A percentile compares a stretch with the other conserved stretches of the same genome.
Evolutionary conservation across 2,329 filamentous ascomycete species (phyloP).

Genomic region (Coniochaeta hoffmannii): DNA sequence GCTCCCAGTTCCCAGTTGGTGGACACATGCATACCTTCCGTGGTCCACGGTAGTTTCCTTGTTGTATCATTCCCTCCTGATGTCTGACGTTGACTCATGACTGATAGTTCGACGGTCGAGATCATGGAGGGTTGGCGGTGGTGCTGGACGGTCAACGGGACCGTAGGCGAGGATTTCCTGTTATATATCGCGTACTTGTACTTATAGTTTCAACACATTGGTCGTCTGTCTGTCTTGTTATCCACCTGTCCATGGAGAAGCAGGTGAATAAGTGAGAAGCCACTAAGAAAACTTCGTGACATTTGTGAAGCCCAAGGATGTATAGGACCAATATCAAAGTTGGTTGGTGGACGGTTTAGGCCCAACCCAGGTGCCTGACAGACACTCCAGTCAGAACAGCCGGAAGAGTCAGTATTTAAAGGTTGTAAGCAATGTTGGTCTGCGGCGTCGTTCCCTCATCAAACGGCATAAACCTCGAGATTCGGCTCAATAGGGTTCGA

Average conservation of each 20-base stretch:
- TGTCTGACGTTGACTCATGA: background rate
- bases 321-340: no score
- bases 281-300: no score
- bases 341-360: no score
- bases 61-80: background rate
- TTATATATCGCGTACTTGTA: background rate
- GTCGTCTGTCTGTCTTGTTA: background rate
- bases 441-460: background rate
- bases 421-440: background rate
- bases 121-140: background rate
- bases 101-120: background rate
- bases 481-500: background rate
- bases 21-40: constrained; percentile 1
- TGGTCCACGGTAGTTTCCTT: background rate
- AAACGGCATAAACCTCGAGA: constrained; percentile 2
- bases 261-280: no score
- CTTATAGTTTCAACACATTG: background rate
- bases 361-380: no score
- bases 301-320: no score
- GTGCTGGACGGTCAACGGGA: background rate
- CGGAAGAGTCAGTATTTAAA: background rate
- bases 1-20: background rate
- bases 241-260: no score
- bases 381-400: background rate
- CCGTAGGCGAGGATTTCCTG: background rate